These are phyloP conservation scores for Sodiomyces alkalinus DNA, from an alignment of 2,329 filamentous ascomycete species.

Conservation along the genomic window DNA sequence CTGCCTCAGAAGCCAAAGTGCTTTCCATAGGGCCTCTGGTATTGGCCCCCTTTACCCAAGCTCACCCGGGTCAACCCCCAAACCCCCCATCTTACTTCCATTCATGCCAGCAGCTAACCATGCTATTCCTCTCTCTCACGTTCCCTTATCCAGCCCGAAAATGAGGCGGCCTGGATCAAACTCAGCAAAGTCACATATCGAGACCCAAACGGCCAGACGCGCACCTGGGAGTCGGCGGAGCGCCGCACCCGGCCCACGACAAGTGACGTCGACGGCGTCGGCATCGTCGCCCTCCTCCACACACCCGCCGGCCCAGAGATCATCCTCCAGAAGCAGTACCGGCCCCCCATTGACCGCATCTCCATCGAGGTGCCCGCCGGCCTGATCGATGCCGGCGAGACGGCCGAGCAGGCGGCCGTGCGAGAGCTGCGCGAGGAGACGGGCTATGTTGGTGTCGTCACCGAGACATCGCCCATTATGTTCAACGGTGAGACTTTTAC, in stretches of 20 bases:
- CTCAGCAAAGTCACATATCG: constrained; percentile 48
- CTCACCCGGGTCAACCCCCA: neutral
- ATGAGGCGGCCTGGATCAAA: constrained; percentile 44
- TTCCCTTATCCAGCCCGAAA: constrained; percentile 21
- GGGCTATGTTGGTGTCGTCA: constrained; percentile 42
- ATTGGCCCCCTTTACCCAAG: constrained; percentile 6
- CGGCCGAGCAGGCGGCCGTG: constrained; percentile 43
- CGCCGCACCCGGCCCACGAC: constrained; percentile 49
- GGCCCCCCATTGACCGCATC: constrained; percentile 43
- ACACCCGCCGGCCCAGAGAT: constrained; percentile 37
- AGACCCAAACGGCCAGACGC: constrained; percentile 41
- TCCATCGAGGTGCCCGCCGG: constrained; percentile 52
- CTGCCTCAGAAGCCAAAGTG: constrained; percentile 19
- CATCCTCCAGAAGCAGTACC: constrained; percentile 52
- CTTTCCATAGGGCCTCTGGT: constrained; percentile 29
- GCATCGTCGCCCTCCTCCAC: constrained; percentile 54
- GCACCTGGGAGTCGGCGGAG: constrained; percentile 60
- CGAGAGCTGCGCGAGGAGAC: constrained; percentile 53
- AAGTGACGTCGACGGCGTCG: constrained; percentile 54
- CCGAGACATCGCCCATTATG: constrained; percentile 48
- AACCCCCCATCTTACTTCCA: constrained; percentile 1
- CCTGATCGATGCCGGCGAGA: constrained; percentile 46
- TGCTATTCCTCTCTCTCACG: neutral
- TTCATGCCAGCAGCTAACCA: constrained; percentile 2
- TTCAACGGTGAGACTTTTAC: constrained; percentile 44